These are phyloP conservation scores for Ophiostoma piceae DNA, from an alignment of 2,329 filamentous ascomycete genomes.

Conservation along the genomic window DNA sequence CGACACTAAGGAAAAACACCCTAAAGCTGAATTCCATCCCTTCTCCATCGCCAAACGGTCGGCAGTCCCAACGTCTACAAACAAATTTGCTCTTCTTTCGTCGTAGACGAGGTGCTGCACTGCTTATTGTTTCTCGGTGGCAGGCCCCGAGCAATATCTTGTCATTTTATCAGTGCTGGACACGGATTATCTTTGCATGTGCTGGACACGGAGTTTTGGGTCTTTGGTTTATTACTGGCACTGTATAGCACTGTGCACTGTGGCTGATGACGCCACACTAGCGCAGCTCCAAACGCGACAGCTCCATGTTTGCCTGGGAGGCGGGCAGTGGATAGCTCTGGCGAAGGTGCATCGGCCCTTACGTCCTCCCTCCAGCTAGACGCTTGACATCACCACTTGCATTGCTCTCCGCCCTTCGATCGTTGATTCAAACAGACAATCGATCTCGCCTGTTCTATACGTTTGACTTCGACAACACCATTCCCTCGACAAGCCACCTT, in stretches of 20 bases:
- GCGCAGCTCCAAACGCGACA: conserved; percentile 22
- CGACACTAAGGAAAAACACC: too few relatives aligned
- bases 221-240: neutral
- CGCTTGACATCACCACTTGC: conserved; percentile 9
- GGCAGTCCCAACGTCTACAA: too few relatives aligned
- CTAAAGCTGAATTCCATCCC: too few relatives aligned
- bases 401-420: neutral
- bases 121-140: too few relatives aligned
- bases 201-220: too few relatives aligned
- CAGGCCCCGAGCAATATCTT: too few relatives aligned
- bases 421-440: neutral
- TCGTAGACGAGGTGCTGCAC: too few relatives aligned
- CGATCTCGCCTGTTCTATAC: neutral
- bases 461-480: neutral
- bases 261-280: neutral
- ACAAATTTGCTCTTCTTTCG: too few relatives aligned
- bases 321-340: conserved; percentile 14
- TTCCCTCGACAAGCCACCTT: neutral
- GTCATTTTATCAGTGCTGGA: too few relatives aligned
- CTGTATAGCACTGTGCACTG: conserved; percentile 5
- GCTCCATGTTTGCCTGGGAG: conserved; percentile 24
- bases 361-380: neutral
- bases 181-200: too few relatives aligned
- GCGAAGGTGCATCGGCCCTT: conserved; percentile 2
- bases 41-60: too few relatives aligned